Evolutionary conservation across 129 eudicot species (phyloP).

Genomic region (Arctium minus): DNA sequence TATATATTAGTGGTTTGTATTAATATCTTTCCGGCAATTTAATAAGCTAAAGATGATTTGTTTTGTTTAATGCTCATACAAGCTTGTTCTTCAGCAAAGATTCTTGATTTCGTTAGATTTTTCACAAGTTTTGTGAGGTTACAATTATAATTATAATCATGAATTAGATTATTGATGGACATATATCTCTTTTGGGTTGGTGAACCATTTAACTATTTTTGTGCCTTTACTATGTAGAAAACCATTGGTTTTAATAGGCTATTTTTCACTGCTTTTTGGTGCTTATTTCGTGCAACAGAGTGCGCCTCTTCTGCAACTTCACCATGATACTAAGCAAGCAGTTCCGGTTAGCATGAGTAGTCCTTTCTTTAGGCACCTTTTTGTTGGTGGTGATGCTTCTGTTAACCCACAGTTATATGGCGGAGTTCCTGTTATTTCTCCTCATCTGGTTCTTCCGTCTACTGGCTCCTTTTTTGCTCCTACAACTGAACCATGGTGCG

Average conservation of each 20-base stretch:
- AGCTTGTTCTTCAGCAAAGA: neutral
- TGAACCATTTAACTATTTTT: neutral
- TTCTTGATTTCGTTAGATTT: neutral
- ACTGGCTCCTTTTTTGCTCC: constrained; percentile 26
- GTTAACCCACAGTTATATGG: constrained; percentile 37
- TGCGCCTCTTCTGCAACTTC: constrained; percentile 24
- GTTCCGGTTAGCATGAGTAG: constrained; percentile 26
- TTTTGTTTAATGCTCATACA: neutral
- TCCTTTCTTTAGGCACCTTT: constrained; percentile 33
- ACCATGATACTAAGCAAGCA: constrained; percentile 37
- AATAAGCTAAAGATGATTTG: neutral
- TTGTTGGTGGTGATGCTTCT: constrained; percentile 36
- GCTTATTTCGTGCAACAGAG: constrained; percentile 30
- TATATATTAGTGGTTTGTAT: neutral
- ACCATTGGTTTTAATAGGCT: constrained; percentile 17
- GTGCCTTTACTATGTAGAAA: neutral
- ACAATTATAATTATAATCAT: neutral
- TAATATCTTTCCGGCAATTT: neutral
- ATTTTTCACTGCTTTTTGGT: constrained; percentile 17
- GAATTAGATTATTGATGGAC: neutral
- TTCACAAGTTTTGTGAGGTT: neutral
- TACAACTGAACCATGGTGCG: constrained; percentile 46
- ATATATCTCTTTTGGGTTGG: neutral
- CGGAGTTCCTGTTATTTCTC: constrained; percentile 40
- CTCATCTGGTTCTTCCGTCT: constrained; percentile 30